These are phyloP conservation scores for Capsella rubella DNA, from an alignment of 441 rosid species.

Conservation along the genomic window DNA sequence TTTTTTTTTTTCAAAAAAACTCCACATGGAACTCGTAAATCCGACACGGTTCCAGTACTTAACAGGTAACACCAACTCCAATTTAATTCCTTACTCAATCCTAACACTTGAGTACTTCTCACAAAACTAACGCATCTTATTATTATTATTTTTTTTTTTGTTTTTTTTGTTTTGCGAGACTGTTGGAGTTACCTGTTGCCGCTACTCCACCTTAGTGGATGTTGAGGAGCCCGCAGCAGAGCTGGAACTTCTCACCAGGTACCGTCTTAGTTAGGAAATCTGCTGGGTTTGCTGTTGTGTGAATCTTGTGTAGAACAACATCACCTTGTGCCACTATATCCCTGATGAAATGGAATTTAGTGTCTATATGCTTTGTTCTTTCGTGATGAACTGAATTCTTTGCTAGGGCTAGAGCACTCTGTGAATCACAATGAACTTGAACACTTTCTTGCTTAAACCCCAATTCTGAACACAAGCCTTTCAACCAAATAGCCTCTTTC, in stretches of 20 bases:
- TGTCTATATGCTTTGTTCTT: too few relatives aligned
- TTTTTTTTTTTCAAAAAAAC: too few relatives aligned
- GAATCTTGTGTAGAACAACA: not conserved
- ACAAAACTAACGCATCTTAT: not conserved
- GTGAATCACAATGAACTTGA: not conserved
- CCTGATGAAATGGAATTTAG: too few relatives aligned
- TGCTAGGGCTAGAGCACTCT: not conserved
- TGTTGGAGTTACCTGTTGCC: not conserved
- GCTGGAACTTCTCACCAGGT: not conserved
- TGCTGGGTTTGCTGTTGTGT: not conserved
- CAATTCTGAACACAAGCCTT: not conserved
- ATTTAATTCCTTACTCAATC: not conserved
- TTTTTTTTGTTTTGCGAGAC: not conserved
- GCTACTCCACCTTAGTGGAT: not conserved
- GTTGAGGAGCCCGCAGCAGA: too few relatives aligned
- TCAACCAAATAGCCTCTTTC: constrained; percentile 1
- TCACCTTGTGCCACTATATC: too few relatives aligned
- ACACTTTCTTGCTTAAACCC: not conserved
- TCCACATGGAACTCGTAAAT: not conserved
- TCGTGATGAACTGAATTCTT: too few relatives aligned
- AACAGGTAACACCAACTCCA: not conserved
- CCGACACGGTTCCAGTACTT: not conserved
- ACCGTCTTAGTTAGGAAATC: not conserved
- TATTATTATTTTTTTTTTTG: too few relatives aligned
- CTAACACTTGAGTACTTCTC: not conserved